phyloP scores from a whole-genome alignment of 2,329 filamentous ascomycete species.

The Monosporascus sp. region DNA sequence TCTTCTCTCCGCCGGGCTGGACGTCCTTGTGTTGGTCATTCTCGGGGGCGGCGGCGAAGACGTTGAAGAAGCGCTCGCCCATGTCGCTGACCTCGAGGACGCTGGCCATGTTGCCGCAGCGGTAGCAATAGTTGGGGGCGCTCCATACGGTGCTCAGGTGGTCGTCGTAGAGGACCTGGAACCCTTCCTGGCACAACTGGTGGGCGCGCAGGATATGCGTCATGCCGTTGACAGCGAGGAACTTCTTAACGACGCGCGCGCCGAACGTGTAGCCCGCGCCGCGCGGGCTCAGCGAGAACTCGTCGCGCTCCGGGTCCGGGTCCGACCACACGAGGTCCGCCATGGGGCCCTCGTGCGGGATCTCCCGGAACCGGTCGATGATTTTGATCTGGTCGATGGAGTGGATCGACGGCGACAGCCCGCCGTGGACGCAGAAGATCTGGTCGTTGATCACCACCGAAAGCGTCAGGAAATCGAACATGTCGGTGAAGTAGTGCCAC shows the following conservation, averaged over 20 bases:
- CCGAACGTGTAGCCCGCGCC: slow-evolving; percentile 97
- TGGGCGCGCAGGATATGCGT: slow-evolving; percentile 96
- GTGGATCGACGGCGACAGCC: slow-evolving; percentile 84
- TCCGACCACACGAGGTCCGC: slow-evolving; percentile 99
- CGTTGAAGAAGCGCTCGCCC: slow-evolving; percentile 93
- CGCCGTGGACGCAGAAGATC: slow-evolving; percentile 97
- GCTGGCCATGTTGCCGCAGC: slow-evolving; percentile 95
- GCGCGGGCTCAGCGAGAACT: slow-evolving; percentile 89
- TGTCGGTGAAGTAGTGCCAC: slow-evolving; percentile 99
- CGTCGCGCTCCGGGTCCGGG: slow-evolving; percentile 92
- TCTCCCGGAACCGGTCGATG: slow-evolving; percentile 97
- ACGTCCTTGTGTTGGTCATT: slow-evolving; percentile 88
- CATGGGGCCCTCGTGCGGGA: slow-evolving; percentile 98
- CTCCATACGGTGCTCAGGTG: slow-evolving; percentile 95
- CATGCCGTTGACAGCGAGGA: slow-evolving; percentile 95
- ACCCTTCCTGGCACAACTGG: slow-evolving; percentile 96
- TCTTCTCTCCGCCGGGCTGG: slow-evolving; percentile 69
- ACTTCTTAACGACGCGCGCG: slow-evolving; percentile 96
- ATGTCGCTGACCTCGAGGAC: slow-evolving; percentile 93
- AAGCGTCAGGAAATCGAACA: slow-evolving; percentile 97
- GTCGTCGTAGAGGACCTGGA: slow-evolving; percentile 94
- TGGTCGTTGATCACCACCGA: slow-evolving; percentile 98
- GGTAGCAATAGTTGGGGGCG: slow-evolving; percentile 91
- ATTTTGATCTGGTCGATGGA: slow-evolving; percentile 99
- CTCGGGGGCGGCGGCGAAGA: slow-evolving; percentile 94